Conservation (phyloP, 129 eudicot species). For the Ambrosia artemisiifolia region DNA sequence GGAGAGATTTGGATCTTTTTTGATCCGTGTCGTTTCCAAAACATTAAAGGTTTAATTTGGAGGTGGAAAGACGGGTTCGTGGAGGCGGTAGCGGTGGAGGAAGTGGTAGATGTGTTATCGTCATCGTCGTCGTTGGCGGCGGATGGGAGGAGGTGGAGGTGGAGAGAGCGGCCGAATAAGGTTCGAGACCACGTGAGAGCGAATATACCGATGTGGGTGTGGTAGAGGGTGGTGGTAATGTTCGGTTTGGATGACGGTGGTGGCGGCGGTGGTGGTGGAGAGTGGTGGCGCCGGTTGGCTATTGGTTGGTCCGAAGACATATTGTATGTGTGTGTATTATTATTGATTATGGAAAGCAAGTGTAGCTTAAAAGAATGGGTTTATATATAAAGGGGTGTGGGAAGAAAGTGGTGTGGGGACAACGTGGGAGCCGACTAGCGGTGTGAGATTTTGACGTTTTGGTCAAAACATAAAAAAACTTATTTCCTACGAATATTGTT, state of each 20-base stretch:
- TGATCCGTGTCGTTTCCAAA: slow-evolving; percentile 59
- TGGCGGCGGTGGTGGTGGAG: slow-evolving; percentile 18
- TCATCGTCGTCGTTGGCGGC: slow-evolving; percentile 8
- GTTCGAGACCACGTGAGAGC: slow-evolving; percentile 69
- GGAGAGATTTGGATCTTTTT: slow-evolving; percentile 36
- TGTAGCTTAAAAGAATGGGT: not conserved
- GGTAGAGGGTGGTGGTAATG: slow-evolving; percentile 65
- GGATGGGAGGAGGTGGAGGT: slow-evolving; percentile 42
- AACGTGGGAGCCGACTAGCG: not conserved
- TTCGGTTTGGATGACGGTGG: slow-evolving; percentile 36
- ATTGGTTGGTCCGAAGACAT: slow-evolving; percentile 13
- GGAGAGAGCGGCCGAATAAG: slow-evolving; percentile 45
- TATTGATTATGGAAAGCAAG: not conserved
- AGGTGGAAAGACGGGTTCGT: slow-evolving; percentile 44
- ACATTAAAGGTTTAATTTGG: slow-evolving; percentile 54
- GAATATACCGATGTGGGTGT: slow-evolving; percentile 51
- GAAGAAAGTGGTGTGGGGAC: not conserved
- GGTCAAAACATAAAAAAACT: not conserved
- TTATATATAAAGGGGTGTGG: slow-evolving; percentile 8
- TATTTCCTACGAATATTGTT: not conserved
- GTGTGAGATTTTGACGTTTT: slow-evolving; percentile 8
- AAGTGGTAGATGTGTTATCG: not conserved
- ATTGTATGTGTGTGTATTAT: not conserved
- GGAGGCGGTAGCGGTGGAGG: not conserved
- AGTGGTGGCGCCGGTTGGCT: slow-evolving; percentile 16